Evolutionary conservation across 768 basidiomycete species (phyloP).

Genomic region (Termitomyces titanicus): DNA sequence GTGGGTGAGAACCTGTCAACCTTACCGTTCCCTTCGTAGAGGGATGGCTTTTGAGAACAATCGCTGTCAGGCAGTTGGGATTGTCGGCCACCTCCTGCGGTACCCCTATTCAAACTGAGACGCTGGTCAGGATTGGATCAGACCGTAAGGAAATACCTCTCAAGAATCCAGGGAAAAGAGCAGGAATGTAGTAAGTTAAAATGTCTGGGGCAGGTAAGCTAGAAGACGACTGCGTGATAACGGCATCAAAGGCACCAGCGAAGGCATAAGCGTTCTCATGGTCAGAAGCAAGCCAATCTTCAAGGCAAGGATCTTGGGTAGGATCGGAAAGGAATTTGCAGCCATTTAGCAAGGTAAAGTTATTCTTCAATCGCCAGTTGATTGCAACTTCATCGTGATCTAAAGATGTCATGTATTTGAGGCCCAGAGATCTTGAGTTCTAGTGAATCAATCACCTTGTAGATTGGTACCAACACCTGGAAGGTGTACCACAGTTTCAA

Average conservation of each 20-base stretch:
- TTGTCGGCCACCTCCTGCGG: slow-evolving; percentile 19
- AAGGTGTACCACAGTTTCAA: slow-evolving; percentile 24
- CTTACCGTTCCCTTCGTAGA: slow-evolving; percentile 27
- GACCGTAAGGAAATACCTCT: not conserved
- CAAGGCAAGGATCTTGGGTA: slow-evolving; percentile 24
- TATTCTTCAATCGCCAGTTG: slow-evolving; percentile 26
- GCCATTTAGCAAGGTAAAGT: slow-evolving; percentile 22
- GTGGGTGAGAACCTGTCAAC: slow-evolving; percentile 26
- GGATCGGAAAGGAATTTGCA: slow-evolving; percentile 24
- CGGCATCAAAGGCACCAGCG: slow-evolving; percentile 17
- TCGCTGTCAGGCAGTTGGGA: slow-evolving; percentile 21
- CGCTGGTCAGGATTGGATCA: not conserved
- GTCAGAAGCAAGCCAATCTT: slow-evolving; percentile 20
- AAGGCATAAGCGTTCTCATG: slow-evolving; percentile 25
- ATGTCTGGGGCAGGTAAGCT: slow-evolving; percentile 21
- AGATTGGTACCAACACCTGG: slow-evolving; percentile 35
- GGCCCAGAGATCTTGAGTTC: not conserved
- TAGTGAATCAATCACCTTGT: slow-evolving; percentile 21
- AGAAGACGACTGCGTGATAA: slow-evolving; percentile 20
- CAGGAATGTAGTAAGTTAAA: slow-evolving; percentile 24
- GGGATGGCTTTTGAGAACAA: slow-evolving; percentile 25
- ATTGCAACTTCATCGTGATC: slow-evolving; percentile 30
- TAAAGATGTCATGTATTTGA: slow-evolving; percentile 1
- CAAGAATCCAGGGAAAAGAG: slow-evolving; percentile 14
- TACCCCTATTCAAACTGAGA: slow-evolving; percentile 11